These are phyloP conservation scores for Corinectria fuckeliana DNA, from an alignment of 2,329 filamentous ascomycete genomes.

Conservation along the genomic window DNA sequence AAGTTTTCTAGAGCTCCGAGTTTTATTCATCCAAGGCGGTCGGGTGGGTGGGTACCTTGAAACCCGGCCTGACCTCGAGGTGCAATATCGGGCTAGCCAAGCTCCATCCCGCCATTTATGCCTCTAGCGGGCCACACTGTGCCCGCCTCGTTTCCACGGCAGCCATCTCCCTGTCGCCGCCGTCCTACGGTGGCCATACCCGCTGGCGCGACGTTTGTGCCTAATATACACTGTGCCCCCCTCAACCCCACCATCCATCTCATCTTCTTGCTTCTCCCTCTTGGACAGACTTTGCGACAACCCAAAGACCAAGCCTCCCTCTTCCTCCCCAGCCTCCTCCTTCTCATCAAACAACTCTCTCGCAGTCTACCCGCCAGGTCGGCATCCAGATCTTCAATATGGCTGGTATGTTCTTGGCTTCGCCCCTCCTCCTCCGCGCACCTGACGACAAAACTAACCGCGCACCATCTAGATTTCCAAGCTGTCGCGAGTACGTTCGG, in stretches of 20 bases:
- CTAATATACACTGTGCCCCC: slow-evolving; percentile 47
- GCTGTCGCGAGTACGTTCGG: slow-evolving; percentile 54
- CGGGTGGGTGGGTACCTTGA: slow-evolving; percentile 3
- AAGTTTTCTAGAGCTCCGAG: slow-evolving; percentile 13
- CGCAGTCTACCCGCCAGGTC: slow-evolving; percentile 4
- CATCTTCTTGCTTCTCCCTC: slow-evolving; percentile 28
- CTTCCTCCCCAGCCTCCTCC: neutral
- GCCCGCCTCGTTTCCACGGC: slow-evolving; percentile 18
- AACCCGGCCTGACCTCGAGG: neutral
- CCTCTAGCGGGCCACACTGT: slow-evolving; percentile 38
- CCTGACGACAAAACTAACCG: slow-evolving; percentile 33
- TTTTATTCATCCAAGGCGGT: slow-evolving; percentile 24
- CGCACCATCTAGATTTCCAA: slow-evolving; percentile 49
- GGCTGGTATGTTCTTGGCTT: slow-evolving; percentile 27
- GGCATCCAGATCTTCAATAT: slow-evolving; percentile 34
- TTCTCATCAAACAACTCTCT: slow-evolving; percentile 6
- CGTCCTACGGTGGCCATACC: neutral
- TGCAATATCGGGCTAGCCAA: slow-evolving; percentile 36
- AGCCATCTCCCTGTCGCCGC: slow-evolving; percentile 15
- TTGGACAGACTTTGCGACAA: slow-evolving; percentile 46
- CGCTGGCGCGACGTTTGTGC: slow-evolving; percentile 22
- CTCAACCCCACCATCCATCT: slow-evolving; percentile 46
- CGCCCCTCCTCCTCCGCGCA: neutral
- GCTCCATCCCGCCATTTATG: slow-evolving; percentile 37
- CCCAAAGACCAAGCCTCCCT: slow-evolving; percentile 27